Base-by-base conservation (phyloP, 1,284 basidiomycete genomes). In the Ganoderma lucidum region DNA sequence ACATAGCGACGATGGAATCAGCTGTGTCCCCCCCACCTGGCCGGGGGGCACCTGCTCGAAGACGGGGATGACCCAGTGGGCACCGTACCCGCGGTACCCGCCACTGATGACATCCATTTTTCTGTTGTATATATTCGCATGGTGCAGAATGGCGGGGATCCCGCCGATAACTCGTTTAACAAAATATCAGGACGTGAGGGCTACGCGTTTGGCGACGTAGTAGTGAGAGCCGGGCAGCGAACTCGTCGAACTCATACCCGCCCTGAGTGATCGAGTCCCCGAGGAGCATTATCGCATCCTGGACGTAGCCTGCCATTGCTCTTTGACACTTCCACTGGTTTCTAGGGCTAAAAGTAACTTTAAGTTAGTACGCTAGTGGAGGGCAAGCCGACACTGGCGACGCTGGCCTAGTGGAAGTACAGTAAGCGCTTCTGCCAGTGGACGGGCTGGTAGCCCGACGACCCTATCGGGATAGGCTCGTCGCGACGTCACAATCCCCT, bases 61-160 rank as follows among this genome's bases (percentile, higher is more conserved):
- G 41, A 94, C 86, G 0, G 93, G 92, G 32, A 95, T 82, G 3
- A 86, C 91, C 94, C 95, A 96, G 53, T 92, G 89, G 0, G 93
- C 91, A 76, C 93, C 96, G 80, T 96, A 97, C 2, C 95, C 95
- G 69, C 87, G 85, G 12, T 89, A 80, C 8, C 95, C 95, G 53
- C 95, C 88, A 78, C 96, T 96, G 64, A 96, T 74, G 15, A 97
- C 88, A 76, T 97, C 95, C 39, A 95, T 81, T 77, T 91, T 93
- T 67, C 95, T 85, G 45, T 86, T 86, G 80, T 96, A 96, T 2
- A 84, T 86, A 80, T 92, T 93, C 94, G 74, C 41, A 64, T 63
- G 19, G 42, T 5, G 59, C 37, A 41, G 35, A 45, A 6, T 3
- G 23, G n/a, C 48, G 48, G 23, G 4, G 39, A 42, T 23, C 0